Percentiles rank a stretch among this genome's conserved stretches.
Evolutionary conservation across 2,329 filamentous ascomycete species (phyloP).

Genomic region (Madurella fahalii): DNA sequence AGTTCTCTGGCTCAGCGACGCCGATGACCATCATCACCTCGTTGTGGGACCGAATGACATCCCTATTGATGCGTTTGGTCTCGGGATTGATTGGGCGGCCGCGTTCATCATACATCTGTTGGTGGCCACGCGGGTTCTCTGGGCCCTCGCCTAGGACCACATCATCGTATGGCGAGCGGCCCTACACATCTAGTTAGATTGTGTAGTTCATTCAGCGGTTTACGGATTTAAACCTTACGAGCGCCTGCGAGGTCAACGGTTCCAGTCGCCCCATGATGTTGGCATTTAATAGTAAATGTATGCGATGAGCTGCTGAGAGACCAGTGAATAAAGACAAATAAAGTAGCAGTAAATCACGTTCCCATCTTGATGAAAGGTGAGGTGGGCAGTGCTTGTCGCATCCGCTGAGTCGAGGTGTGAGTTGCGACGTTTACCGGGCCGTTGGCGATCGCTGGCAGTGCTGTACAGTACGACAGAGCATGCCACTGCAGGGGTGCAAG

Average conservation of each 20-base stretch:
- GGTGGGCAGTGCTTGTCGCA: too few species aligned
- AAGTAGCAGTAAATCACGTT: background rate
- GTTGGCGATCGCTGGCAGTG: too few species aligned
- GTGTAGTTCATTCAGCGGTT: background rate
- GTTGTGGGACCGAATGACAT: slow-evolving; percentile 57
- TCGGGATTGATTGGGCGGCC: slow-evolving; percentile 54
- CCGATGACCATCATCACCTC: slow-evolving; percentile 62
- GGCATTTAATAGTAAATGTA: slow-evolving; percentile 9
- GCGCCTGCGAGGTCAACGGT: slow-evolving; percentile 52
- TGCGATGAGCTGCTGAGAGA: too few species aligned
- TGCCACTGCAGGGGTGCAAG: slow-evolving; percentile 1
- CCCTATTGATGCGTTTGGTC: slow-evolving; percentile 52
- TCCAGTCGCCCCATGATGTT: slow-evolving; percentile 54
- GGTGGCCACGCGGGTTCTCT: slow-evolving; percentile 37
- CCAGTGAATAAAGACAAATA: too few species aligned
- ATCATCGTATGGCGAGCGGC: slow-evolving; percentile 58
- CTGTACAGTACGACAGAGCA: too few species aligned
- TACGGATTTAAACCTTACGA: slow-evolving; percentile 39
- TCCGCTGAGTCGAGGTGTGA: too few species aligned
- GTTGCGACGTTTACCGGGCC: too few species aligned
- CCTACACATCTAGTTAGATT: slow-evolving; percentile 34
- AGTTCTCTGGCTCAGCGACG: slow-evolving; percentile 55
- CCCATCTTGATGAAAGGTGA: background rate
- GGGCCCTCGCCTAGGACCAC: slow-evolving; percentile 48
- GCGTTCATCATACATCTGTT: slow-evolving; percentile 51